Conservation (phyloP, 2,329 filamentous ascomycete species). For the Dothideomycetes sp. region DNA sequence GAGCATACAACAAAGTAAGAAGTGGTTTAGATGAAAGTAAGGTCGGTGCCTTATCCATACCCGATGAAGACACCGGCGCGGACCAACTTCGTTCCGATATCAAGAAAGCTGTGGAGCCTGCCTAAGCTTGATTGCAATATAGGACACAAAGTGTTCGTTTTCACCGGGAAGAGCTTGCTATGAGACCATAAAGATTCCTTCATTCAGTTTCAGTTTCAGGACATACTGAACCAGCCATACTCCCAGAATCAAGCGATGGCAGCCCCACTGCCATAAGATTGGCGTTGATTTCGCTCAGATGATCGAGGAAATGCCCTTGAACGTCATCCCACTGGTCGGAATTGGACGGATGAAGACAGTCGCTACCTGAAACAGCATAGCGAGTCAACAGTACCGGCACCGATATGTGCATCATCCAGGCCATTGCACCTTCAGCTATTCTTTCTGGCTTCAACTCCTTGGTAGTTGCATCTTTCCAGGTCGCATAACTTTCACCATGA, state of each 20-base stretch:
- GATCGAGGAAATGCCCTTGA: background rate
- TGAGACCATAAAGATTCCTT: too few species aligned
- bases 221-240: too few species aligned
- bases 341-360: background rate
- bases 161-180: too few species aligned
- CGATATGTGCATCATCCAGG: conserved; percentile 7
- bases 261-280: background rate
- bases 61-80: too few species aligned
- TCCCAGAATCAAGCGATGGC: background rate
- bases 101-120: too few species aligned
- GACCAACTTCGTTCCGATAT: too few species aligned
- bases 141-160: too few species aligned
- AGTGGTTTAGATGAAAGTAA: too few species aligned
- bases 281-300: background rate
- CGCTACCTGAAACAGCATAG: background rate
- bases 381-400: background rate
- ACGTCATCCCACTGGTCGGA: background rate
- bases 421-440: conserved; percentile 10
- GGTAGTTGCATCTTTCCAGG: conserved; percentile 8
- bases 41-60: too few species aligned
- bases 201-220: too few species aligned
- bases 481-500: conserved; percentile 10
- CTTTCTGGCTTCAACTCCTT: conserved; percentile 8
- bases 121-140: too few species aligned
- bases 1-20: too few species aligned